phyloP scores from a whole-genome alignment of 2,329 filamentous ascomycete genomes.

The Aspergillus novoparasiticus region DNA sequence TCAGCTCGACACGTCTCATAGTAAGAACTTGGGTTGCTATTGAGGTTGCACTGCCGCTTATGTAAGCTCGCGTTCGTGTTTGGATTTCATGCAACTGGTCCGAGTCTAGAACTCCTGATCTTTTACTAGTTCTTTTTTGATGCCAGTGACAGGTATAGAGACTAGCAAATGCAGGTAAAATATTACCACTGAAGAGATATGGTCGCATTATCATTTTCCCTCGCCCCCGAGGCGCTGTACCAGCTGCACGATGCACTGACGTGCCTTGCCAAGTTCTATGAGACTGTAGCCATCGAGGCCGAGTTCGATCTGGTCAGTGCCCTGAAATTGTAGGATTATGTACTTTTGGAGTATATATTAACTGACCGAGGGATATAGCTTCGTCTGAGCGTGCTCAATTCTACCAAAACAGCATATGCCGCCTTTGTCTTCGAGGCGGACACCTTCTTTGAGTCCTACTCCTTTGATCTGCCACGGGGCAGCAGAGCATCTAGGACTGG shows the following conservation, averaged over 20 bases:
- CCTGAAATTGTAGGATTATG: background rate
- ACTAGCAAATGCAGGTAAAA: background rate
- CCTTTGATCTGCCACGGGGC: slow-evolving; percentile 47
- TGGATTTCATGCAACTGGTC: background rate
- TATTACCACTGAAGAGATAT: slow-evolving; percentile 14
- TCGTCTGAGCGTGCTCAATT: slow-evolving; percentile 63
- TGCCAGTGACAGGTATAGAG: too few species aligned
- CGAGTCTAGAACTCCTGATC: background rate
- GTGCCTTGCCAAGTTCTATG: slow-evolving; percentile 66
- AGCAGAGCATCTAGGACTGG: slow-evolving; percentile 21
- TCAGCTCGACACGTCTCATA: background rate
- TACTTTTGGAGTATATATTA: background rate
- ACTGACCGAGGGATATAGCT: slow-evolving; percentile 47
- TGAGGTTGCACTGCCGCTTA: background rate
- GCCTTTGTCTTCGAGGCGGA: slow-evolving; percentile 58
- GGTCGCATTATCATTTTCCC: slow-evolving; percentile 52
- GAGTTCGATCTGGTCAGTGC: slow-evolving; percentile 56
- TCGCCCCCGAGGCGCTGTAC: slow-evolving; percentile 58
- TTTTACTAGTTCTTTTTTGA: background rate
- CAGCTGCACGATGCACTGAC: slow-evolving; percentile 61
- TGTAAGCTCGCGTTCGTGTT: slow-evolving; percentile 16
- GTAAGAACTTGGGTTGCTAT: too few species aligned
- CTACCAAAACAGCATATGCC: slow-evolving; percentile 65
- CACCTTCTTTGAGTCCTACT: slow-evolving; percentile 61
- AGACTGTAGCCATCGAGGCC: slow-evolving; percentile 64